A percentile compares a stretch with the other conserved stretches of the same genome.
These are phyloP conservation scores for Pseudocercospora crystallina DNA, from an alignment of 2,329 filamentous ascomycete genomes.

Conservation along the genomic window DNA sequence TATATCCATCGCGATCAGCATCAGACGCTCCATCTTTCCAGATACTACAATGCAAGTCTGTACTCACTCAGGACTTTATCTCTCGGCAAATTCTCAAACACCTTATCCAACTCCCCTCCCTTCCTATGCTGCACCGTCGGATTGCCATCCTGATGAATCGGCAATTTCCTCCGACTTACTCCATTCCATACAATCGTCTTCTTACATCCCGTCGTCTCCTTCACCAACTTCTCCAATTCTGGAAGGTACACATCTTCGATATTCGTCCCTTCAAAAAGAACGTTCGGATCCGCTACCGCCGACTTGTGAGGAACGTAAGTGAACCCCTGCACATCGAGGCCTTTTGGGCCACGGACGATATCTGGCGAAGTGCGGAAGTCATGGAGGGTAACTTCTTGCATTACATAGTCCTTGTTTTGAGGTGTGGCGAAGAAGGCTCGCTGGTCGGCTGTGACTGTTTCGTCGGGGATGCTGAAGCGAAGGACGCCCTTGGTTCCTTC, in stretches of 20 bases:
- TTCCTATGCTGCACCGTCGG: constrained; percentile 6
- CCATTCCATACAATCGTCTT: constrained; percentile 4
- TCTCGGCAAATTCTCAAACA: constrained; percentile 1
- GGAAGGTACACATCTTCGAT: constrained; percentile 4
- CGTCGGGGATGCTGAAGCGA: constrained; percentile 9
- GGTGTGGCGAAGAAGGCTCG: constrained; percentile 10
- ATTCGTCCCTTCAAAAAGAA: constrained; percentile 3
- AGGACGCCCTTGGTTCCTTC: constrained; percentile 1
- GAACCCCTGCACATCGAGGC: constrained; percentile 9
- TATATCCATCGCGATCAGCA: background rate
- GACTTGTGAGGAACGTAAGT: constrained; percentile 7
- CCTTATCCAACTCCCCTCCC: constrained; percentile 2
- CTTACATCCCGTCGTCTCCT: constrained; percentile 1
- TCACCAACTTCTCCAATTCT: constrained; percentile 1
- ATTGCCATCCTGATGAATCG: background rate
- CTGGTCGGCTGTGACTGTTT: constrained; percentile 1
- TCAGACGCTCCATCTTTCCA: background rate
- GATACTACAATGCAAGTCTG: no score
- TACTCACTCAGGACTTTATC: background rate
- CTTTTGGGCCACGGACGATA: background rate
- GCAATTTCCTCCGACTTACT: constrained; percentile 5
- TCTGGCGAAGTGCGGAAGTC: constrained; percentile 1
- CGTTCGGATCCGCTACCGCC: background rate
- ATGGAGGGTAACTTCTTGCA: background rate
- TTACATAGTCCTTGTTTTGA: constrained; percentile 3